These are phyloP conservation scores for Pharus latifolius DNA, from an alignment of 176 grass and related monocot species.

Conservation along the genomic window DNA sequence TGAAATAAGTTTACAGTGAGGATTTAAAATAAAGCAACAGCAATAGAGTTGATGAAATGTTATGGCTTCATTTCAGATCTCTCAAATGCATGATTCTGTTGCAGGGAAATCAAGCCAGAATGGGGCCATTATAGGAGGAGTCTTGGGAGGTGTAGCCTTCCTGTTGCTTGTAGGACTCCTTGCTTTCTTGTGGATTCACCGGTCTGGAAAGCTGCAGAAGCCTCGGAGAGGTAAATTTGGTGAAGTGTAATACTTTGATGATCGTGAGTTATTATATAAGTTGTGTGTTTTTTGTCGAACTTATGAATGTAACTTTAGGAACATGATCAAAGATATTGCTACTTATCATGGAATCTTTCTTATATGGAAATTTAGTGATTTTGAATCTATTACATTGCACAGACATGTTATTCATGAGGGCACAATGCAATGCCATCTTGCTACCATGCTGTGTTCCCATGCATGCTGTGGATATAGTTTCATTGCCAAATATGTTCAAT, in stretches of 20 bases:
- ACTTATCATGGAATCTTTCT: neutral
- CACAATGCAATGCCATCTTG: neutral
- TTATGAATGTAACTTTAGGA: neutral
- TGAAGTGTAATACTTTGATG: neutral
- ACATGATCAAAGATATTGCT: neutral
- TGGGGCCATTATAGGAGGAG: conserved; percentile 51
- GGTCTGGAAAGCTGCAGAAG: conserved; percentile 23
- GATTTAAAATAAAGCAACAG: neutral
- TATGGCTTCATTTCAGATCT: neutral
- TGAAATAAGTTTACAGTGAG: neutral
- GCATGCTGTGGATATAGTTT: neutral
- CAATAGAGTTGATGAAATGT: neutral
- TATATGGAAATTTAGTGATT: neutral
- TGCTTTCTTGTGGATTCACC: conserved; percentile 30
- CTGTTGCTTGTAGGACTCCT: conserved; percentile 34
- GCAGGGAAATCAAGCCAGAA: conserved; percentile 48
- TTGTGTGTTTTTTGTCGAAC: neutral
- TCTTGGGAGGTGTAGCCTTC: conserved; percentile 38
- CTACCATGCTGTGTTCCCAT: neutral
- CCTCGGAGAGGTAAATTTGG: conserved; percentile 36
- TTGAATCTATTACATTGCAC: neutral
- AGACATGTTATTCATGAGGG: neutral
- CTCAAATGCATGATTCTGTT: conserved; percentile 13
- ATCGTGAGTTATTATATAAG: no score
- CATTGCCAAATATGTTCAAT: neutral